phyloP scores from a whole-genome alignment of 129 eudicot genomes.

The Ambrosia artemisiifolia region DNA sequence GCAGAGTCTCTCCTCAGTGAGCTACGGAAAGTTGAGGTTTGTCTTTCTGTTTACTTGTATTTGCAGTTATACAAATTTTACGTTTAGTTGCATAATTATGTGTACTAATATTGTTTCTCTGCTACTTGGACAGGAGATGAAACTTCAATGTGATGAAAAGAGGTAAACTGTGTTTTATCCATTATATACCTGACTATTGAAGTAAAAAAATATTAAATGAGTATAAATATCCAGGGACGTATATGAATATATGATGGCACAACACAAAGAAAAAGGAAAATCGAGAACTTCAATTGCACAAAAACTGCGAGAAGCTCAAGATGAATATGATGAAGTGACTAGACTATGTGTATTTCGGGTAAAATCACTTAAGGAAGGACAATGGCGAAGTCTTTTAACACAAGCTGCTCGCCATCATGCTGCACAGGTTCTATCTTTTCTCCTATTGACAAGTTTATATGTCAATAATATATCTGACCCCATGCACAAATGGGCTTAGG shows the following conservation, averaged over 20 bases:
- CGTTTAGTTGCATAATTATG: neutral
- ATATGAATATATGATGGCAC: slow-evolving; percentile 74
- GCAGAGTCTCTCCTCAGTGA: slow-evolving; percentile 91
- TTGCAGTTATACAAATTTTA: neutral
- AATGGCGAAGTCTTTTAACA: slow-evolving; percentile 79
- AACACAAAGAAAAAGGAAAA: slow-evolving; percentile 68
- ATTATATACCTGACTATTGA: slow-evolving; percentile 7
- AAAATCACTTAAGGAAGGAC: slow-evolving; percentile 91
- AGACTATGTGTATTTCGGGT: slow-evolving; percentile 79
- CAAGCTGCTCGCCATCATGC: slow-evolving; percentile 97
- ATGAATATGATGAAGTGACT: slow-evolving; percentile 79
- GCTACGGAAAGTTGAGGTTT: slow-evolving; percentile 92
- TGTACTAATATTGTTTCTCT: slow-evolving; percentile 22
- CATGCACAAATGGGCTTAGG: slow-evolving; percentile 10
- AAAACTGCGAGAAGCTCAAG: slow-evolving; percentile 68
- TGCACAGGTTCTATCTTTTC: slow-evolving; percentile 62
- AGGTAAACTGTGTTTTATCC: slow-evolving; percentile 43
- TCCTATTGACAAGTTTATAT: slow-evolving; percentile 10
- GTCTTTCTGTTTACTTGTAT: slow-evolving; percentile 18
- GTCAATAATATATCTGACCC: neutral
- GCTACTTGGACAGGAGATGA: slow-evolving; percentile 82
- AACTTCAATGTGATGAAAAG: slow-evolving; percentile 86
- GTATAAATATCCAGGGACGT: slow-evolving; percentile 59
- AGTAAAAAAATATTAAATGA: slow-evolving; percentile 16
- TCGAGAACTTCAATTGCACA: slow-evolving; percentile 50